Conservation (phyloP, 768 basidiomycete genomes). For the Tulasnella sp. region DNA sequence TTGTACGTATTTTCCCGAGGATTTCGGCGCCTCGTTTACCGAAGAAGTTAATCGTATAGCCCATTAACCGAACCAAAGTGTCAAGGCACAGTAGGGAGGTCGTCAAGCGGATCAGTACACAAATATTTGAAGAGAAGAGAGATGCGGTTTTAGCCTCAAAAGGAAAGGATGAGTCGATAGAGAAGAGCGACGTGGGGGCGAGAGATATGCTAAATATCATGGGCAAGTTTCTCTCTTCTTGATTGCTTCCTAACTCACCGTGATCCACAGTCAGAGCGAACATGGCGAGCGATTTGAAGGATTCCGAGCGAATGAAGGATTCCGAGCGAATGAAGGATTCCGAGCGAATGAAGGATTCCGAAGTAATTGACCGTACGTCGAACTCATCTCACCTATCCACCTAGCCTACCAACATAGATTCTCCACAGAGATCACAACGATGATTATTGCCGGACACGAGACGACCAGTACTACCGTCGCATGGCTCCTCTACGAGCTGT, state of each 20-base stretch:
- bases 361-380: slow-evolving; percentile 43
- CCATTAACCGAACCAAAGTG: not conserved
- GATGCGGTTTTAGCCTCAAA: not conserved
- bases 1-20: not conserved
- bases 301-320: slow-evolving; percentile 44
- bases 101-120: not conserved
- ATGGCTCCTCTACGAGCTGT: slow-evolving; percentile 5
- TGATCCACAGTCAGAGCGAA: slow-evolving; percentile 39
- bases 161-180: not conserved
- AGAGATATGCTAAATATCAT: slow-evolving; percentile 1
- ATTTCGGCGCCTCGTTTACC: no score
- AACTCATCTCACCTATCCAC: not conserved
- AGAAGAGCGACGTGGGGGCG: not conserved
- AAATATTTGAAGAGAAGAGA: not conserved
- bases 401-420: not conserved
- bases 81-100: not conserved
- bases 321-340: slow-evolving; percentile 45
- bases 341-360: slow-evolving; percentile 47
- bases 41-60: not conserved
- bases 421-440: slow-evolving; percentile 44
- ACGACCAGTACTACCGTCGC: slow-evolving; percentile 28
- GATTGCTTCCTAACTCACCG: not conserved
- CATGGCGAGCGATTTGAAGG: slow-evolving; percentile 45
- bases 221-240: not conserved
- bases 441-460: slow-evolving; percentile 48